Percentiles rank a stretch among this genome's conserved stretches.
Conservation (phyloP, 2,329 filamentous ascomycete species). For the Ilyonectria robusta region DNA sequence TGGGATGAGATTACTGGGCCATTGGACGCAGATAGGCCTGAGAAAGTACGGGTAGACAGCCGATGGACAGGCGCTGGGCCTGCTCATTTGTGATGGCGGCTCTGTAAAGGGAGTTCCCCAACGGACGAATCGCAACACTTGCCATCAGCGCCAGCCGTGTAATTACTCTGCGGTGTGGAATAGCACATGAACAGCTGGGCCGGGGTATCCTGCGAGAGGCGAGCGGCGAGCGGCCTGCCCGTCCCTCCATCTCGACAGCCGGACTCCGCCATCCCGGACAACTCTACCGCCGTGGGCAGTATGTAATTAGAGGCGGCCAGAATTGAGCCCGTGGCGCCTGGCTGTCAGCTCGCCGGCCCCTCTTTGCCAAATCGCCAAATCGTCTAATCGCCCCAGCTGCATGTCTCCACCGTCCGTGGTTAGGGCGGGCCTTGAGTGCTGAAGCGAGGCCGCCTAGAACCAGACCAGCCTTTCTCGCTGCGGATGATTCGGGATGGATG, state of each 20-base stretch:
- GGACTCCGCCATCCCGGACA: slow-evolving; percentile 1
- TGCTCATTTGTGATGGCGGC: slow-evolving; percentile 13
- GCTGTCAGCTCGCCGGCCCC: slow-evolving; percentile 9
- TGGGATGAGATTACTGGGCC: neutral
- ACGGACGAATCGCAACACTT: slow-evolving; percentile 18
- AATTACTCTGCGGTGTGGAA: neutral
- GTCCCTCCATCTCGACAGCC: neutral
- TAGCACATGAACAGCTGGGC: slow-evolving; percentile 2
- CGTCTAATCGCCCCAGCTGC: slow-evolving; percentile 1
- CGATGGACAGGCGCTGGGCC: slow-evolving; percentile 3
- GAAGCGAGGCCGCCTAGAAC: slow-evolving; percentile 5
- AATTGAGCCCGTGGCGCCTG: slow-evolving; percentile 8
- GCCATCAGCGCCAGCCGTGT: neutral
- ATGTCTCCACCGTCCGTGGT: neutral
- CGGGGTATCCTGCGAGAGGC: slow-evolving; percentile 12
- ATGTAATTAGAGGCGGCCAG: neutral
- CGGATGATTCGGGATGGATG: slow-evolving; percentile 7
- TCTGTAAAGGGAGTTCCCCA: neutral
- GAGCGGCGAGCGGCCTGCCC: slow-evolving; percentile 7
- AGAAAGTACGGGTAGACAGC: neutral
- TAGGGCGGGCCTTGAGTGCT: neutral
- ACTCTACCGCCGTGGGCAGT: neutral
- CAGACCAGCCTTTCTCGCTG: neutral
- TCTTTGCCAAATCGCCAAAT: slow-evolving; percentile 6
- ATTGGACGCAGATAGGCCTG: neutral